phyloP scores from a whole-genome alignment of 192 early-diverging fungal genomes.

The Oehlia diaphana region DNA sequence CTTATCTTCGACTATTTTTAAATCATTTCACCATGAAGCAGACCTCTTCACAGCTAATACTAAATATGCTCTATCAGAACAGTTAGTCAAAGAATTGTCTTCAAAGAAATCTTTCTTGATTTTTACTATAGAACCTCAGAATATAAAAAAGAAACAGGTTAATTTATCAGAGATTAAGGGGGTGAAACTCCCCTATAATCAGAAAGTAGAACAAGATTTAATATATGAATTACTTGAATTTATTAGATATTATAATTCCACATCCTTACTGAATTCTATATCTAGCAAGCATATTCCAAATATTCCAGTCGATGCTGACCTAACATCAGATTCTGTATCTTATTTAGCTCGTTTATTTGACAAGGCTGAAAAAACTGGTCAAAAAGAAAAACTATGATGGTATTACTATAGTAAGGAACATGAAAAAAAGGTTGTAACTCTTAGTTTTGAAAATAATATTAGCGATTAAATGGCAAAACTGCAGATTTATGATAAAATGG shows the following conservation, averaged over 20 bases:
- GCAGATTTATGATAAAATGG: slow-evolving; percentile 16
- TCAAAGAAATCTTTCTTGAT: too few species aligned
- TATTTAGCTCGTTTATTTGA: slow-evolving; percentile 8
- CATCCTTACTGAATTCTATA: background rate
- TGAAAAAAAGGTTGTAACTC: slow-evolving; percentile 4
- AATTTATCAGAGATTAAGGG: background rate
- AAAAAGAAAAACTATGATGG: slow-evolving; percentile 4
- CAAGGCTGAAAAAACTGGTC: slow-evolving; percentile 19
- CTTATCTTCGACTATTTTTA: too few species aligned
- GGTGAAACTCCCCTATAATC: slow-evolving; percentile 14
- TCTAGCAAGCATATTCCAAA: slow-evolving; percentile 12
- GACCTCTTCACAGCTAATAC: too few species aligned
- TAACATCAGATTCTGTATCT: slow-evolving; percentile 3
- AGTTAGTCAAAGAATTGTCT: too few species aligned
- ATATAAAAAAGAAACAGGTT: too few species aligned
- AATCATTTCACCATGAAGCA: too few species aligned
- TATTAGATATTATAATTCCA: background rate
- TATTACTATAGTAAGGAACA: slow-evolving; percentile 18
- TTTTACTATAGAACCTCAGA: too few species aligned
- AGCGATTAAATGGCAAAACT: slow-evolving; percentile 14
- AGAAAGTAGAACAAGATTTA: slow-evolving; percentile 15
- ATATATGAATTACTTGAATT: slow-evolving; percentile 15
- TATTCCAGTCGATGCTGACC: background rate
- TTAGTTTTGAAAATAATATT: slow-evolving; percentile 14
- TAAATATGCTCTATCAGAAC: too few species aligned